phyloP scores from a whole-genome alignment of 1,284 basidiomycete genomes.

The Microbotryum lychnidis-dioicae region DNA sequence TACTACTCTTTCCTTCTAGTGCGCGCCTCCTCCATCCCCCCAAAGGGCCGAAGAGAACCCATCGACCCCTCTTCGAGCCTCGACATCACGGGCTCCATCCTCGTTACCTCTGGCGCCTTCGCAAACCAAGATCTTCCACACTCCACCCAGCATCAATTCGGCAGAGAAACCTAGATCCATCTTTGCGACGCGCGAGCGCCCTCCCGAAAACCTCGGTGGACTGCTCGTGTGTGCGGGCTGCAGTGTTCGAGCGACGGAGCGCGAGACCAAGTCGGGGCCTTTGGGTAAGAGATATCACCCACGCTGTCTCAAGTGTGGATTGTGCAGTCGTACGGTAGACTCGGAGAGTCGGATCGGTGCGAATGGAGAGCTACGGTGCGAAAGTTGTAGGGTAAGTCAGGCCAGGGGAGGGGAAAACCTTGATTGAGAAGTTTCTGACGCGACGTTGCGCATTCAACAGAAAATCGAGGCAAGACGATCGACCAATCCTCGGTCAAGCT shows the following conservation, averaged over 20 bases:
- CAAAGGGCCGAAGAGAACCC: background rate
- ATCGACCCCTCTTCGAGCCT: conserved; percentile 1
- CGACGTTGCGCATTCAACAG: too few relatives aligned
- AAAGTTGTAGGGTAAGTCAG: conserved; percentile 20
- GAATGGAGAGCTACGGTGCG: conserved; percentile 18
- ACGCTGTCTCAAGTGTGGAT: conserved; percentile 16
- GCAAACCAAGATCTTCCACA: background rate
- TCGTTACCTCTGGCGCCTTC: background rate
- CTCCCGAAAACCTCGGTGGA: conserved; percentile 19
- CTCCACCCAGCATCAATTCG: background rate
- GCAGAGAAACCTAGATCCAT: conserved; percentile 2
- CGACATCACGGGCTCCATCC: background rate
- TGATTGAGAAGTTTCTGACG: too few relatives aligned
- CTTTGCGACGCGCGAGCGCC: conserved; percentile 19
- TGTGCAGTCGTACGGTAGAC: conserved; percentile 18
- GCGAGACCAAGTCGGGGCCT: conserved; percentile 19
- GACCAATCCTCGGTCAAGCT: too few relatives aligned
- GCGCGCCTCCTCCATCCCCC: background rate
- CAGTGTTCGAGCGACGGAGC: conserved; percentile 15
- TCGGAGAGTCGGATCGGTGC: conserved; percentile 14
- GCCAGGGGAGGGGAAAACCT: too few relatives aligned
- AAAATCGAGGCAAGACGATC: too few relatives aligned
- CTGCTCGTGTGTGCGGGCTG: conserved; percentile 26
- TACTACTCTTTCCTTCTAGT: background rate
- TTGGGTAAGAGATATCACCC: conserved; percentile 13